Base-by-base conservation (phyloP, 2,329 filamentous ascomycete species). In the Beauveria medogensis region DNA sequence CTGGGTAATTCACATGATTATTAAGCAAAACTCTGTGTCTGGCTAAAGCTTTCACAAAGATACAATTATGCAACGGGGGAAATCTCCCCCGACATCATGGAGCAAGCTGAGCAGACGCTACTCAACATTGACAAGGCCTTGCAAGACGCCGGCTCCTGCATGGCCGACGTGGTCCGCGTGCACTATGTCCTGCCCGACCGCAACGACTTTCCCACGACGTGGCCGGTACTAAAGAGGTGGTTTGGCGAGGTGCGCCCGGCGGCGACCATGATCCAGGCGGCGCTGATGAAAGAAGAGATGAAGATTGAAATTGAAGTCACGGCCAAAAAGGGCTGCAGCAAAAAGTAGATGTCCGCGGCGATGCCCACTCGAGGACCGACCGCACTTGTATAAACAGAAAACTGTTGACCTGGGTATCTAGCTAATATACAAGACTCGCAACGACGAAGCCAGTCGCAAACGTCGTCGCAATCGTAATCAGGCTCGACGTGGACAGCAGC, bases 401-500 rank as follows among this genome's bases (percentile, higher is more conserved):
- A 34, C 30, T 14, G 30, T 34, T 14, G 30, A 34, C 30, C 30
- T 34, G 30, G 30, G 43, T 58, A 53, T 40, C 24, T 37, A 34
- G 34, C 55, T 62, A 67, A 30, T 65, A 62, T n/a, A 68, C 55
- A 50, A 63, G 62, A 16, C 65, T 63, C 8, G 65, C 64, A 54
- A 68, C 57, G 12, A 69, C 53, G 68, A 55, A 40, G 3, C 83
- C 85, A 0, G 77, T 77, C 0, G 69, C 78, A 74, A 89, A 88
- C 65, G 84, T 80, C 5, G 78, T 74, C 3, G 71, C 79, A 26
- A 88, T 83, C 0, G 83, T 86, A 14, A 89, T 70, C 60, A 88
- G 76, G 67, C 86, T 89, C 10, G 85, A 82, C 4, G 81, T 72
- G 0, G 82, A 85, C 55, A 89, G 73, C 63, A 85, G 74, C n/a